phyloP scores from a whole-genome alignment of 2,329 filamentous ascomycete genomes.

The Botrytis pseudocinerea region DNA sequence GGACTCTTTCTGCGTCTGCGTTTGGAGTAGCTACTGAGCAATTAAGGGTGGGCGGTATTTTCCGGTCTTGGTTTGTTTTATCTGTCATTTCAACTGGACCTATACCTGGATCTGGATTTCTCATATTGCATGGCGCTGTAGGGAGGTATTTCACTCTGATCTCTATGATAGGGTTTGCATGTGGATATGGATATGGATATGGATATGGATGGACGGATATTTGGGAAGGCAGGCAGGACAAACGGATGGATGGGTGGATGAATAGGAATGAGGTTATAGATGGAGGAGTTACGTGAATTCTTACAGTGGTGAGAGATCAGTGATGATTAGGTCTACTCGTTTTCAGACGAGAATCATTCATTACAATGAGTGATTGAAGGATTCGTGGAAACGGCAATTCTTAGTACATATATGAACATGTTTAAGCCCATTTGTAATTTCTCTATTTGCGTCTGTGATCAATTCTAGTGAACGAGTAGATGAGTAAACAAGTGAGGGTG shows the following conservation, averaged over 20 bases:
- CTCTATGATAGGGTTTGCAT: slow-evolving; percentile 9
- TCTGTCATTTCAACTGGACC: slow-evolving; percentile 9
- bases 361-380: background rate
- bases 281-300: background rate
- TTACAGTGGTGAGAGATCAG: background rate
- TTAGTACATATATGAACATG: slow-evolving; percentile 1
- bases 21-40: slow-evolving; percentile 12
- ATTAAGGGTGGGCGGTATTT: background rate
- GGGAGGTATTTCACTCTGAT: background rate
- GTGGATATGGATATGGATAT: background rate
- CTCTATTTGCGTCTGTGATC: background rate
- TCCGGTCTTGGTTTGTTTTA: background rate
- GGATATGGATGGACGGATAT: background rate
- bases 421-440: background rate
- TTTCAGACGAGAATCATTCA: background rate
- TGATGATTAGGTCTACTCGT: background rate
- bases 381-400: background rate
- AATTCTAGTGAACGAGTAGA: background rate
- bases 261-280: background rate
- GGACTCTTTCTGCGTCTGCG: slow-evolving; percentile 19
- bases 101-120: slow-evolving; percentile 5
- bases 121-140: slow-evolving; percentile 15
- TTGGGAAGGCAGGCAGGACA: slow-evolving; percentile 2
- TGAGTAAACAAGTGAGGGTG: background rate
- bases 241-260: background rate